Percentiles rank a stretch among this genome's conserved stretches.
These are phyloP conservation scores for Colletotrichum brevisporum DNA, from an alignment of 2,329 filamentous ascomycete species.

Conservation along the genomic window DNA sequence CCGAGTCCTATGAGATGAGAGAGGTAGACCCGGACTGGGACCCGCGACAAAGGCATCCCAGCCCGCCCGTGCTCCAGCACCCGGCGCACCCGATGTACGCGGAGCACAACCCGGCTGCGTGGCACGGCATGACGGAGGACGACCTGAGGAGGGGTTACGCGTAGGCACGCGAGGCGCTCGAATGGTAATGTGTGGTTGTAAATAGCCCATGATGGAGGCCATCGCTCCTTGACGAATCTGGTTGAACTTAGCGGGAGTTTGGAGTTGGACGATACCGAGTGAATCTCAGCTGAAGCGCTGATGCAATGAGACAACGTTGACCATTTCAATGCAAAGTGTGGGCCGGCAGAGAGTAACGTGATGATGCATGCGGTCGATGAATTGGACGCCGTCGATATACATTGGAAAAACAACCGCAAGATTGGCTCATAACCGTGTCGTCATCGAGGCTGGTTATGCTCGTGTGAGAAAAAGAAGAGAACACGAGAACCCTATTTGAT, in stretches of 20 bases:
- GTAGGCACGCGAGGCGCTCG: background rate
- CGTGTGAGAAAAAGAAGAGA: too few relatives aligned
- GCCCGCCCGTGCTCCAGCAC: conserved; percentile 61
- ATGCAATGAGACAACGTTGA: background rate
- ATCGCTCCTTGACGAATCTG: conserved; percentile 12
- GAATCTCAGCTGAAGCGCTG: background rate
- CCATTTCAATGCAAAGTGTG: background rate
- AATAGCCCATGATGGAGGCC: background rate
- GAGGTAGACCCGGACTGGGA: conserved; percentile 57
- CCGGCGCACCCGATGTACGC: conserved; percentile 54
- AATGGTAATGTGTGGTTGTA: background rate
- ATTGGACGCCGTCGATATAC: background rate
- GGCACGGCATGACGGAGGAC: conserved; percentile 42
- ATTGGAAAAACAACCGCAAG: background rate
- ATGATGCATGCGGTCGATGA: background rate
- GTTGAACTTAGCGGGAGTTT: conserved; percentile 39
- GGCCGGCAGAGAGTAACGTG: background rate
- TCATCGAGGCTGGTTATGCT: background rate
- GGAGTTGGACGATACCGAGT: conserved; percentile 21
- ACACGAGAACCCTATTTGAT: too few relatives aligned
- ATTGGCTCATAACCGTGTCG: background rate
- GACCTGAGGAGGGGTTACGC: conserved; percentile 31
- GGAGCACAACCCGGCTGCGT: conserved; percentile 42
- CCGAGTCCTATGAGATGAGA: conserved; percentile 65
- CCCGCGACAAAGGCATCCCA: conserved; percentile 40